Percentiles rank a stretch among this genome's conserved stretches.
Conservation (phyloP, 2,329 filamentous ascomycete species). For the Intubia oerlemansii region DNA sequence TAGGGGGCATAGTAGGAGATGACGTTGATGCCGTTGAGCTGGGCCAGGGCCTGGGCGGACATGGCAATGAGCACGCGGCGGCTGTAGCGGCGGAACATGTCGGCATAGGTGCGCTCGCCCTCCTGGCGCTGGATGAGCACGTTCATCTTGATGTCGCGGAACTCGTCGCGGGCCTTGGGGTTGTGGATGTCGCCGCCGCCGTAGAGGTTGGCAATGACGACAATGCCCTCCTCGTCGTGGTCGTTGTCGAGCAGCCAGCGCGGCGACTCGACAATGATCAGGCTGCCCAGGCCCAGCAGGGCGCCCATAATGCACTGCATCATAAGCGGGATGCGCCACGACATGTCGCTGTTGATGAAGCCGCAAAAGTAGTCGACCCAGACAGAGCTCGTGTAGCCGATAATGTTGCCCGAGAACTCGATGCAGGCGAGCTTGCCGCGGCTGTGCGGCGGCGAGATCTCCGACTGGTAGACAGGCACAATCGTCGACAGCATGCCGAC, state of each 20-base stretch:
- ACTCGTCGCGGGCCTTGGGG: slow-evolving; percentile 79
- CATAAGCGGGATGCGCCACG: slow-evolving; percentile 75
- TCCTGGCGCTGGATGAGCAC: slow-evolving; percentile 86
- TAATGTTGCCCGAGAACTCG: slow-evolving; percentile 93
- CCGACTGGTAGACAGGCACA: slow-evolving; percentile 82
- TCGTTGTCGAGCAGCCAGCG: slow-evolving; percentile 96
- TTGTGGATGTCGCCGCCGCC: slow-evolving; percentile 92
- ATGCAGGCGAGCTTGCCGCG: slow-evolving; percentile 91
- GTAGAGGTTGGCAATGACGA: slow-evolving; percentile 94
- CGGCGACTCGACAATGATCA: slow-evolving; percentile 91
- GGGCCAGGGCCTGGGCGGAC: slow-evolving; percentile 88
- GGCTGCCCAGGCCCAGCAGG: slow-evolving; percentile 63
- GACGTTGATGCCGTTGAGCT: slow-evolving; percentile 97
- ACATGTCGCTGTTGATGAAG: slow-evolving; percentile 63
- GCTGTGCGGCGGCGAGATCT: slow-evolving; percentile 92
- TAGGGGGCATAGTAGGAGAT: slow-evolving; percentile 97
- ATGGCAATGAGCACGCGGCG: slow-evolving; percentile 95
- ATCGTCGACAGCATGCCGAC: slow-evolving; percentile 83
- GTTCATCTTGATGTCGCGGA: slow-evolving; percentile 97
- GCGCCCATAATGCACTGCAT: slow-evolving; percentile 93
- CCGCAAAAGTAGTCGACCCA: slow-evolving; percentile 98
- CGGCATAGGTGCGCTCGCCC: slow-evolving; percentile 71
- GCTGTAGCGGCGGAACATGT: slow-evolving; percentile 88
- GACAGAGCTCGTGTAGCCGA: slow-evolving; percentile 85
- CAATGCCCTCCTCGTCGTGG: slow-evolving; percentile 92